Conservation (phyloP, 2,329 filamentous ascomycete genomes). For the Waltergamsia citrina region DNA sequence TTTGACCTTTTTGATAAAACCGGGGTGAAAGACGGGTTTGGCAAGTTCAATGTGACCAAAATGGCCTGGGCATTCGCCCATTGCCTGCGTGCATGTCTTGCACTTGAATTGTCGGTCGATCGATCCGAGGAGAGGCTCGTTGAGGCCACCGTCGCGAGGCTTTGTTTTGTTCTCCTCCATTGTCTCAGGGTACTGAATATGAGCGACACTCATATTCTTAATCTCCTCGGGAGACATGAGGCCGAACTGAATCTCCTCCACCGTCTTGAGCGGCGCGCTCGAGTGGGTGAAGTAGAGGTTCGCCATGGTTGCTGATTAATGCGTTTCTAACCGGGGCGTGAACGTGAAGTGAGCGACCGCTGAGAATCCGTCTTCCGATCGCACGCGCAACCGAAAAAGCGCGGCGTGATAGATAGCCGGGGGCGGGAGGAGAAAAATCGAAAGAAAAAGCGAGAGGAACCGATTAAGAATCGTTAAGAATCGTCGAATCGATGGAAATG, state of each 20-base stretch:
- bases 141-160: constrained; percentile 84
- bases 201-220: constrained; percentile 95
- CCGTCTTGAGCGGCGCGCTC: constrained; percentile 91
- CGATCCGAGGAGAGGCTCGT: constrained; percentile 91
- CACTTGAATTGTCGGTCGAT: constrained; percentile 95
- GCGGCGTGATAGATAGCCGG: constrained; percentile 8
- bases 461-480: constrained; percentile 11
- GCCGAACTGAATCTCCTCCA: constrained; percentile 98
- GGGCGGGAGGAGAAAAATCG: constrained; percentile 13
- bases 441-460: constrained; percentile 11
- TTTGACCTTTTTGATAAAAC: constrained; percentile 98
- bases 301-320: constrained; percentile 58
- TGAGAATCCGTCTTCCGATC: neutral
- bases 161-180: constrained; percentile 95
- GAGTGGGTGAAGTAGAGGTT: constrained; percentile 87
- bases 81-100: constrained; percentile 91
- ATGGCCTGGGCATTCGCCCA: constrained; percentile 93
- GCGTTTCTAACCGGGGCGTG: constrained; percentile 8
- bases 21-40: constrained; percentile 87
- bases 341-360: constrained; percentile 9
- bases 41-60: constrained; percentile 98
- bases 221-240: constrained; percentile 97
- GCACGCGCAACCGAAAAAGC: constrained; percentile 6
- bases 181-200: constrained; percentile 97
- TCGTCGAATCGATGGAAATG: constrained; percentile 20